A percentile compares a stretch with the other conserved stretches of the same genome.
These are phyloP conservation scores for Vaccinium corymbosum DNA, from an alignment of 148 eudicot genomes.

Conservation along the genomic window DNA sequence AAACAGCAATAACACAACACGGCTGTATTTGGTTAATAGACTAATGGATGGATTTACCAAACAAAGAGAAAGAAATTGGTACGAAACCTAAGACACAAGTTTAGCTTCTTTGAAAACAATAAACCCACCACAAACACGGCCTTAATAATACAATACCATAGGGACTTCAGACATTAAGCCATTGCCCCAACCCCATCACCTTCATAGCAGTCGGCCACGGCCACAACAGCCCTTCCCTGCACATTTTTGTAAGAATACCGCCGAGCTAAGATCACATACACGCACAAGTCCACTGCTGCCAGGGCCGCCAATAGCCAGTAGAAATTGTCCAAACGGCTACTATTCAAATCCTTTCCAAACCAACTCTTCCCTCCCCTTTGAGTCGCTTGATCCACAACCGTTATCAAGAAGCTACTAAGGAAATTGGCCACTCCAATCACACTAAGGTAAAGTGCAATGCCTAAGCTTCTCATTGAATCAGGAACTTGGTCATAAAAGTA, in stretches of 20 bases:
- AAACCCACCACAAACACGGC: not conserved
- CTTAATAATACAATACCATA: not conserved
- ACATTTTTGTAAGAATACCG: constrained; percentile 61
- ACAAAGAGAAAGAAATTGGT: not conserved
- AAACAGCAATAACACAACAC: not conserved
- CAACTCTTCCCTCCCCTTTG: constrained; percentile 50
- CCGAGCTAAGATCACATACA: constrained; percentile 39
- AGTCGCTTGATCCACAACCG: constrained; percentile 42
- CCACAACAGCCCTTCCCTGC: constrained; percentile 26
- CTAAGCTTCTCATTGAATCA: constrained; percentile 71
- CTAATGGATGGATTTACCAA: not conserved
- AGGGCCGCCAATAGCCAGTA: constrained; percentile 39
- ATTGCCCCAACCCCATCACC: constrained; percentile 23
- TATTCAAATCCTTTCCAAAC: constrained; percentile 50
- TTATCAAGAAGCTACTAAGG: constrained; percentile 56
- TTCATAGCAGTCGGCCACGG: constrained; percentile 40
- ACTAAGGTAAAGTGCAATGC: constrained; percentile 66
- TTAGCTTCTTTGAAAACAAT: not conserved
- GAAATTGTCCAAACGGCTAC: constrained; percentile 39
- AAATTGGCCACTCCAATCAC: constrained; percentile 58
- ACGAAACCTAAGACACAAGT: not conserved
- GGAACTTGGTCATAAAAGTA: constrained; percentile 79
- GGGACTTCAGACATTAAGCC: constrained; percentile 21
- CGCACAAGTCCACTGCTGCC: constrained; percentile 23
- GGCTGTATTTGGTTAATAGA: not conserved